Base-by-base conservation (phyloP, 768 basidiomycete species). In the Hypsizygus marmoreus region DNA sequence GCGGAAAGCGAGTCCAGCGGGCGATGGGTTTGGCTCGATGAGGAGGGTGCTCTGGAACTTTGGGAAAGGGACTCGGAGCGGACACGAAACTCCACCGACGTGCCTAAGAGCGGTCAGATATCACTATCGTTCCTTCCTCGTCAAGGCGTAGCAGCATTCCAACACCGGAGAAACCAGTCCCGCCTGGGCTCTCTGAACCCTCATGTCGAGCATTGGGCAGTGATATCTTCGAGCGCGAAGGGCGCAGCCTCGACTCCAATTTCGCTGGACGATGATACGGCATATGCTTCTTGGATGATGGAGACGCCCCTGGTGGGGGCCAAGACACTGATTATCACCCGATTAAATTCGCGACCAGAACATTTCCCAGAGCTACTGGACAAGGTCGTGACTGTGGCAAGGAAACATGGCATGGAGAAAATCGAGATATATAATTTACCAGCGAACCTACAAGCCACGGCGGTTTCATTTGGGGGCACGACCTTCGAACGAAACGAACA, bases 351-450 rank as follows among this genome's bases (percentile, higher is more conserved):
- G 12, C 47, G 42, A 14, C 43, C 59, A 12, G 56, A 60, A 3
- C 51, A 57, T 1, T 73, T 81, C 37, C 54, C 54, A 3, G 55
- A 25, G 4, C 55, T 80, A 11, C 49, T 81, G 7, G 48, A 36
- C 7, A 62, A 53, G 28, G 56, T 79, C 8, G 59, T 65, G 42
- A 53, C 62, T 24, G 55, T 63, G 10, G 76, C 77, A 14, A 55
- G 46, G 31, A 57, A 63, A 25, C 50, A 64, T 43, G 63, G 63
- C 4, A 56, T 75, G 40, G 53, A 60, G 16, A 65, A 45, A 24
- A 56, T 82, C 22, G 80, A 81, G 48, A 57, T 74, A 4, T 81
- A 79, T 73, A 74, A 74, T 49, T 43, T 80, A 22, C 64, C 72
- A 1, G 29, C 48, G 10, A 50, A 72, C 12, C 50, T 80, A 23